phyloP scores from a whole-genome alignment of 1,139 yeast species.

The Diutina sp. region DNA sequence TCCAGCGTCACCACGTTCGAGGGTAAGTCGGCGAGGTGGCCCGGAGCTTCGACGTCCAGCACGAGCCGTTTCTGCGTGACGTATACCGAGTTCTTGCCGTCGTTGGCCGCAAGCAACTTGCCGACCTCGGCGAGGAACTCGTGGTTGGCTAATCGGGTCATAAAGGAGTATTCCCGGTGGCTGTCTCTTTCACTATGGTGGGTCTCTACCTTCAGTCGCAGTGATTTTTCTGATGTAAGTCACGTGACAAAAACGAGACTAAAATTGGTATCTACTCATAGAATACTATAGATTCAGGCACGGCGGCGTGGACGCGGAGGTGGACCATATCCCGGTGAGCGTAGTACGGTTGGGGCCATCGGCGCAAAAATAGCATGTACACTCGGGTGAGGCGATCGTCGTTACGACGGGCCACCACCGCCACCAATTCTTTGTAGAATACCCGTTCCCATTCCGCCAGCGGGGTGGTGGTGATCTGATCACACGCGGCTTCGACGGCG shows the following conservation, averaged over 20 bases:
- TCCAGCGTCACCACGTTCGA: slow-evolving; percentile 18
- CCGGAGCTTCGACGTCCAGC: slow-evolving; percentile 14
- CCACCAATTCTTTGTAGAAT: neutral
- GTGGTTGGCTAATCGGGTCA: slow-evolving; percentile 27
- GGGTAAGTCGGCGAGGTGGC: slow-evolving; percentile 18
- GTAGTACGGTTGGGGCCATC: neutral
- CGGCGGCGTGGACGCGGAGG: neutral
- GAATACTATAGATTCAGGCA: neutral
- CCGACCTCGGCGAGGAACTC: slow-evolving; percentile 23
- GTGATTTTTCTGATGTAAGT: neutral
- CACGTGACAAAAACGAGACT: neutral
- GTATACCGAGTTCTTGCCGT: slow-evolving; percentile 29
- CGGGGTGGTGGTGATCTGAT: neutral
- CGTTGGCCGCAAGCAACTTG: slow-evolving; percentile 15
- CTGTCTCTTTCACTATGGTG: neutral
- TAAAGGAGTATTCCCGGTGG: slow-evolving; percentile 4
- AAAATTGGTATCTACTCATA: neutral
- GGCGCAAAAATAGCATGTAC: neutral
- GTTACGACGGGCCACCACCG: neutral
- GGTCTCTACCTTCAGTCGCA: neutral
- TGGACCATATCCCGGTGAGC: neutral
- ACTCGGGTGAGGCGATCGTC: neutral
- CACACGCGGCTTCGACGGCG: neutral
- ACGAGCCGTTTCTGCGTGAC: slow-evolving; percentile 29
- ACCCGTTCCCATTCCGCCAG: neutral